Evolutionary conservation across 202 grass and related monocot genomes (phyloP).

Genomic region (Zizania palustris): DNA sequence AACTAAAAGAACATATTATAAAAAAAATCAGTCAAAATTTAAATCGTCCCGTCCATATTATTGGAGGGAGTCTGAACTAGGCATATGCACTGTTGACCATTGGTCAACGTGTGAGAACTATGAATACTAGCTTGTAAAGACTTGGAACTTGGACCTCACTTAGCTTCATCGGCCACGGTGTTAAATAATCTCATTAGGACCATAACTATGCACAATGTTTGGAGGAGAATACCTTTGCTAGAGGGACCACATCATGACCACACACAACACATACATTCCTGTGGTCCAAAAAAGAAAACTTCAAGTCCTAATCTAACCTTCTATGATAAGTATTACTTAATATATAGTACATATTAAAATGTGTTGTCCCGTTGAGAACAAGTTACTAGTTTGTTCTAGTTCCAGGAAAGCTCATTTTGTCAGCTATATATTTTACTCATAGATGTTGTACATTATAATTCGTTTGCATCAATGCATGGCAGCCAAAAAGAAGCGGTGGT

Average conservation of each 20-base stretch:
- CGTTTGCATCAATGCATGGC: no score
- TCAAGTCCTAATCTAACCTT: neutral
- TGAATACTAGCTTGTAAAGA: slow-evolving; percentile 13
- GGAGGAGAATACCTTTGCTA: slow-evolving; percentile 39
- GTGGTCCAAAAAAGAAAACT: neutral
- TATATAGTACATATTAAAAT: neutral
- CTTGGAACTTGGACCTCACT: slow-evolving; percentile 63
- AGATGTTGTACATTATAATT: accelerated
- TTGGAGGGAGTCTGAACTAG: neutral
- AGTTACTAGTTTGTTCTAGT: slow-evolving; percentile 3
- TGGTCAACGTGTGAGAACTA: slow-evolving; percentile 47
- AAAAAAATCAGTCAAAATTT: no score
- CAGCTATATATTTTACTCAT: accelerated
- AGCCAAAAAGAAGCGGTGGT: neutral
- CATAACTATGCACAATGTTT: slow-evolving; percentile 20
- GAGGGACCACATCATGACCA: slow-evolving; percentile 44
- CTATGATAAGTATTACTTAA: neutral
- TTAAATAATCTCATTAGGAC: slow-evolving; percentile 35
- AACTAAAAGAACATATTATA: no score
- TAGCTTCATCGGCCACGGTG: slow-evolving; percentile 29
- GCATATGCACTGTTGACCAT: slow-evolving; percentile 33
- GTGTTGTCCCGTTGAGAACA: neutral
- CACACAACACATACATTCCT: slow-evolving; percentile 7
- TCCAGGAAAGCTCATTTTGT: slow-evolving; percentile 23
- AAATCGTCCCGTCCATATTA: no score